Percentiles rank a stretch among this genome's conserved stretches.
Evolutionary conservation across 345 rosid species (phyloP).

Genomic region (Nephelium lappaceum): DNA sequence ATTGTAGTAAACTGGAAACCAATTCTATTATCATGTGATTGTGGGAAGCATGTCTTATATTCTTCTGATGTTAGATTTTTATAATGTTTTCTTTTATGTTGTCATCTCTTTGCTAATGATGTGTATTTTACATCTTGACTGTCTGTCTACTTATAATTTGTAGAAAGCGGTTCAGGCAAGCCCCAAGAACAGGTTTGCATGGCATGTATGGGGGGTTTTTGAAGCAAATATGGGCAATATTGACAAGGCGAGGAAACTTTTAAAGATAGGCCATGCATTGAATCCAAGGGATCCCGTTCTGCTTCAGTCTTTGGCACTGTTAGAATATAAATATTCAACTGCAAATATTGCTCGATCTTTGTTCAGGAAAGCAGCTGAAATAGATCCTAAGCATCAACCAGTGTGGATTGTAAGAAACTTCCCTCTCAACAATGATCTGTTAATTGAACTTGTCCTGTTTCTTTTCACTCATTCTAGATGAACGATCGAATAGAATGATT

Average conservation of each 20-base stretch:
- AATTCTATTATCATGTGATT: background rate
- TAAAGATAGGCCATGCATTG: constrained; percentile 87
- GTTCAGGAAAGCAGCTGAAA: constrained; percentile 79
- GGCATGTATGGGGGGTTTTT: constrained; percentile 97
- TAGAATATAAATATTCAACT: constrained; percentile 83
- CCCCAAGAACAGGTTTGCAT: constrained; percentile 93
- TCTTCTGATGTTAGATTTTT: background rate
- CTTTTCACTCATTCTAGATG: constrained; percentile 1
- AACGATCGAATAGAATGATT: background rate
- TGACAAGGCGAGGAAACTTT: constrained; percentile 78
- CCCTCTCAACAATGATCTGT: constrained; percentile 7
- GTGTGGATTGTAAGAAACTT: constrained; percentile 88
- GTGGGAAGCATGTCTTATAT: background rate
- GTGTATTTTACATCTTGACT: constrained; percentile 6
- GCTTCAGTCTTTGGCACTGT: constrained; percentile 86
- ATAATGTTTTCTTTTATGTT: background rate
- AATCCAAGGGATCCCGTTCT: constrained; percentile 96
- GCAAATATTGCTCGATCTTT: constrained; percentile 75
- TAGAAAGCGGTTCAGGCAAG: constrained; percentile 95
- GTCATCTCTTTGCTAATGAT: background rate
- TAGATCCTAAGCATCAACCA: constrained; percentile 89
- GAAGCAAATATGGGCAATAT: constrained; percentile 74
- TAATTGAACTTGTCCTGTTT: background rate
- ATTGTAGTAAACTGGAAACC: background rate
- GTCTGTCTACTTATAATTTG: constrained; percentile 19